Base-by-base conservation (phyloP, 2,329 filamentous ascomycete genomes). In the Tolypocladium tropicale region DNA sequence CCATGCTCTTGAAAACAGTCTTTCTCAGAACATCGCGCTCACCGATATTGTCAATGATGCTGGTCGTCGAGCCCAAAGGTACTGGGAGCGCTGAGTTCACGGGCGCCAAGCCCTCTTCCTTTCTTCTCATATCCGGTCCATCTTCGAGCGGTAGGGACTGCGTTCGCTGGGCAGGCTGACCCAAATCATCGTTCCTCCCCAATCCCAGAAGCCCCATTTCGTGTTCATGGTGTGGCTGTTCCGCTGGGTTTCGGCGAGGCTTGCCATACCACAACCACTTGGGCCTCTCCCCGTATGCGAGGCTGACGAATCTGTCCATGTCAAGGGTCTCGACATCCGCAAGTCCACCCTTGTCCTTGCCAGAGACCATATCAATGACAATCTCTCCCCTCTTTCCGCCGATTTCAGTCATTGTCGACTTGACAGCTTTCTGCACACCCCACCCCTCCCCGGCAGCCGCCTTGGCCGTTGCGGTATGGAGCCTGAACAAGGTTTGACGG, bases 191-290 rank as follows among this genome's bases (percentile, higher is more conserved):
- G n/a, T 84, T 82, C 60, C 79, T 81, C 34, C 79, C 79, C 55
- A 86, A 81, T 1, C 79, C 68, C 14, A 78, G 70, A 48, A 74
- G 73, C 25, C 68, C 66, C 56, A 76, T 67, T 18, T 82, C 78
- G 14, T 76, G 70, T 3, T 76, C 71, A 52, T 72, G 74, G 5
- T 79, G 76, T 52, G 74, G 71, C n/a, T 74, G 71, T 10, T 78
- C 76, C 2, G 71, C 64, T 2, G 70, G 69, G 3, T 74, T 80
- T 66, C 93, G 90, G 58, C 86, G 84, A 39, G 89, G 82, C 69
- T 96, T 97, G 18, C 93, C 94, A 59, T 89, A 81, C 94, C 94
- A 99, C 2, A 99, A 78, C 90, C 92, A 97, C 69, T 95, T 96
- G 18, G 89, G 80, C 56, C 89, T 83, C 67, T 94, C 89, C 36